These are phyloP conservation scores for Microbotryum saponariae DNA, from an alignment of 1,284 basidiomycete genomes.

Conservation along the genomic window DNA sequence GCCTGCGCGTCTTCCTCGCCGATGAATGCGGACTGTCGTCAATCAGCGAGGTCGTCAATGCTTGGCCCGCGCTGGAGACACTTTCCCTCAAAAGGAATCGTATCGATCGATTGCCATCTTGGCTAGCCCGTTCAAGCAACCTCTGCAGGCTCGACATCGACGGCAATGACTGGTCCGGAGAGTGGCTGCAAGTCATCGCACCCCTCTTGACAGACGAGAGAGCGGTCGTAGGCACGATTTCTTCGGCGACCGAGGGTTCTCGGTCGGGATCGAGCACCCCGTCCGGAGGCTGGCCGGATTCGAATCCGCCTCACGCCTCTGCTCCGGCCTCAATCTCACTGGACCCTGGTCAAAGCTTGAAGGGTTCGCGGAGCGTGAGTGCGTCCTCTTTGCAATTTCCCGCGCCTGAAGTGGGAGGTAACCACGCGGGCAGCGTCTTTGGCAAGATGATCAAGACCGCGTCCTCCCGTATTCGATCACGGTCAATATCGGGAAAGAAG, in stretches of 20 bases:
- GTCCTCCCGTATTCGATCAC: too few relatives aligned
- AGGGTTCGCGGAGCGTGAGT: neutral
- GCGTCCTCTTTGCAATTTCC: too few relatives aligned
- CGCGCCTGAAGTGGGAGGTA: too few relatives aligned
- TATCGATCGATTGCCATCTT: conserved; percentile 79
- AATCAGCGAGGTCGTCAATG: conserved; percentile 50
- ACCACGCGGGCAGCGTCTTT: too few relatives aligned
- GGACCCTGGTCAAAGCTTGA: conserved; percentile 1
- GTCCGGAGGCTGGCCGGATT: conserved; percentile 34
- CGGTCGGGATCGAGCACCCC: conserved; percentile 20
- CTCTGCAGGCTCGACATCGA: conserved; percentile 84
- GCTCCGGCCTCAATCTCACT: conserved; percentile 10
- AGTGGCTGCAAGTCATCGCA: conserved; percentile 80
- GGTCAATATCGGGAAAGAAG: too few relatives aligned
- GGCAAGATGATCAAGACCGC: too few relatives aligned
- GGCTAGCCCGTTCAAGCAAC: conserved; percentile 71
- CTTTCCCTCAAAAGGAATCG: conserved; percentile 61
- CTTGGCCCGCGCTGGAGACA: conserved; percentile 49
- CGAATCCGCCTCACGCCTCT: conserved; percentile 2
- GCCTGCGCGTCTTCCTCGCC: conserved; percentile 77
- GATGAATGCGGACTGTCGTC: conserved; percentile 63
- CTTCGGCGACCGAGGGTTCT: conserved; percentile 9
- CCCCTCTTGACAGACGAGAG: conserved; percentile 48
- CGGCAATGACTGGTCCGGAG: conserved; percentile 83
- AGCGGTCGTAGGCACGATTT: conserved; percentile 38